Percentiles rank a stretch among this genome's conserved stretches.
phyloP scores from a whole-genome alignment of 805 yeast species.

The Brettanomyces bruxellensis region DNA sequence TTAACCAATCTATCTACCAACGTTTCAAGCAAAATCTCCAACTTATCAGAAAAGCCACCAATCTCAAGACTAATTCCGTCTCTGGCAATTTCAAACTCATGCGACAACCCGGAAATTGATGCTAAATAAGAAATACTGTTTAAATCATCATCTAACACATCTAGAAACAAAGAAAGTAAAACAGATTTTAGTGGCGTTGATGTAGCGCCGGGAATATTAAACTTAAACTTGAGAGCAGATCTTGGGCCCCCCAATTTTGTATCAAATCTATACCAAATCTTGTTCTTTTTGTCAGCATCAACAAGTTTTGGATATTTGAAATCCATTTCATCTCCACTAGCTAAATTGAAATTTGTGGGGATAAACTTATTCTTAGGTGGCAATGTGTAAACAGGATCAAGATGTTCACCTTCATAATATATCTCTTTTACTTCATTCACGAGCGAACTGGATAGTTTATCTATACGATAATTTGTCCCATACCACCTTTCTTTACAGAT shows the following conservation, averaged over 20 bases:
- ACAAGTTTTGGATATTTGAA: constrained; percentile 52
- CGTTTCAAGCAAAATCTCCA: constrained; percentile 50
- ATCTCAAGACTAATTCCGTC: constrained; percentile 65
- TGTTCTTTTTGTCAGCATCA: constrained; percentile 37
- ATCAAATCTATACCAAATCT: constrained; percentile 85
- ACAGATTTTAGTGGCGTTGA: constrained; percentile 51
- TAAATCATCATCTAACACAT: constrained; percentile 65
- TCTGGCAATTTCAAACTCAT: constrained; percentile 46
- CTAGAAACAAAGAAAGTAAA: constrained; percentile 53
- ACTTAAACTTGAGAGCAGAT: constrained; percentile 55
- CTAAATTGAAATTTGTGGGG: constrained; percentile 61
- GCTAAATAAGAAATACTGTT: constrained; percentile 80
- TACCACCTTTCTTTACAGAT: constrained; percentile 71
- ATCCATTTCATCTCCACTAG: constrained; percentile 33
- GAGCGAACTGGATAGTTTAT: constrained; percentile 33
- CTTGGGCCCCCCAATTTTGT: constrained; percentile 86
- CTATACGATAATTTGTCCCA: constrained; percentile 67
- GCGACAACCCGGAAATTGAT: constrained; percentile 64
- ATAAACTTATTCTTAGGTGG: constrained; percentile 76
- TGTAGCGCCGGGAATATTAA: constrained; percentile 57
- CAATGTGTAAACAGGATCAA: constrained; percentile 31
- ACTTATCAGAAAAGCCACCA: constrained; percentile 79
- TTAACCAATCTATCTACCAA: constrained; percentile 45
- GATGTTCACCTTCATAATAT: neutral
- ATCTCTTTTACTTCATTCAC: neutral